phyloP scores from a whole-genome alignment of 345 rosid genomes.

The Corymbia maculata region DNA sequence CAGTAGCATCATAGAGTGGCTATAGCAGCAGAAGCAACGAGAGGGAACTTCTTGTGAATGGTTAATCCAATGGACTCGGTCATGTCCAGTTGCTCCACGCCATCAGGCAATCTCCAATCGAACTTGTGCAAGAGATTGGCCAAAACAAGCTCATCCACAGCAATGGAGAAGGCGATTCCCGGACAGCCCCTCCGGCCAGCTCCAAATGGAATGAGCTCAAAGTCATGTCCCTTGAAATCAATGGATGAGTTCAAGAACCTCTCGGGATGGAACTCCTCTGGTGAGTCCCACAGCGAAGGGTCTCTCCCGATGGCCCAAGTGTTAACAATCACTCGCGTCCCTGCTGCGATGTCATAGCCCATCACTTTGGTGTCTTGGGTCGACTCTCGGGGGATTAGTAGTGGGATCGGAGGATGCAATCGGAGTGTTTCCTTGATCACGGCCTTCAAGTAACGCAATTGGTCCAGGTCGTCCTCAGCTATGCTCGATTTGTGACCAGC shows the following conservation, averaged over 20 bases:
- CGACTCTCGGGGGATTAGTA: conserved; percentile 48
- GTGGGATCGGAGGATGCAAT: conserved; percentile 44
- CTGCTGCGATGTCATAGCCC: conserved; percentile 31
- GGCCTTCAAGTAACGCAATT: conserved; percentile 29
- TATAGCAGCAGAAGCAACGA: conserved; percentile 6
- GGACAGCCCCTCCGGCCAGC: conserved; percentile 48
- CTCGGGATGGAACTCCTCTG: conserved; percentile 33
- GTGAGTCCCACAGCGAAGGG: conserved; percentile 27
- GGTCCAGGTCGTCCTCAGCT: conserved; percentile 24
- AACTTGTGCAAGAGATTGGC: conserved; percentile 43
- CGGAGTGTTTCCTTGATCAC: conserved; percentile 41
- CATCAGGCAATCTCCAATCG: conserved; percentile 42
- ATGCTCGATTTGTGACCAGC: conserved; percentile 22
- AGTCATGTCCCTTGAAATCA: conserved; percentile 39
- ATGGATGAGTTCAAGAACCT: conserved; percentile 26
- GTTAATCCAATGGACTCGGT: conserved; percentile 23
- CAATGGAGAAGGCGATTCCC: conserved; percentile 22
- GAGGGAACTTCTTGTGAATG: conserved; percentile 16
- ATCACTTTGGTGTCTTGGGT: conserved; percentile 23
- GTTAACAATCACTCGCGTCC: conserved; percentile 25
- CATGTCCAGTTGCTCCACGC: conserved; percentile 23
- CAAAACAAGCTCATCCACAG: conserved; percentile 31
- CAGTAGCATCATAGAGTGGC: not conserved
- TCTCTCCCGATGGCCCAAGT: conserved; percentile 36
- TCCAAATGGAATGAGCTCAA: conserved; percentile 47